Percentiles rank a stretch among this genome's conserved stretches.
These are phyloP conservation scores for Aspergillus ostianus DNA, from an alignment of 495 filamentous ascomycete genomes.

Conservation along the genomic window DNA sequence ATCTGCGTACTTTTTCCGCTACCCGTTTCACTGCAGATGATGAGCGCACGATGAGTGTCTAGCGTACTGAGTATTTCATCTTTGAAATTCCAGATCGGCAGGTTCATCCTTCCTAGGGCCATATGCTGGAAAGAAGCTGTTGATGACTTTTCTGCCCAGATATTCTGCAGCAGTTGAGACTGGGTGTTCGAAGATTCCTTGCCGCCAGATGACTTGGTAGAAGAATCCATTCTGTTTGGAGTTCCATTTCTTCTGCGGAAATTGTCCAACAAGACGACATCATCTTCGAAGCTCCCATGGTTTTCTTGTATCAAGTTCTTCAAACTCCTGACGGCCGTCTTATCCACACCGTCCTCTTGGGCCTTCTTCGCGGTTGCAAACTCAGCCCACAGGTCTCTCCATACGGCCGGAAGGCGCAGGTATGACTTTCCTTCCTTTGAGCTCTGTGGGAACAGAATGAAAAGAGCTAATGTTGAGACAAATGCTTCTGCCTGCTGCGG, in stretches of 20 bases:
- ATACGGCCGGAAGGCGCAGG: conserved; percentile 70
- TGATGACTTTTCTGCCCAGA: conserved; percentile 70
- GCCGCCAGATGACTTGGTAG: conserved; percentile 28
- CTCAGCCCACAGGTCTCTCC: conserved; percentile 85
- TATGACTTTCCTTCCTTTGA: conserved; percentile 84
- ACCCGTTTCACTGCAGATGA: conserved; percentile 93
- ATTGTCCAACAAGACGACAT: conserved; percentile 67
- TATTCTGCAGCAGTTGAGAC: conserved; percentile 49
- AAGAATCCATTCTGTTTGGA: conserved; percentile 45
- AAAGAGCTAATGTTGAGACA: conserved; percentile 77
- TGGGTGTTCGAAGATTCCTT: conserved; percentile 42
- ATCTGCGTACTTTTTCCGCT: conserved; percentile 98
- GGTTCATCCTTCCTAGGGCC: conserved; percentile 57
- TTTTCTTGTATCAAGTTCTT: conserved; percentile 49
- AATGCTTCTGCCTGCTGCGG: conserved; percentile 80
- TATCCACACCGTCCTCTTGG: conserved; percentile 66
- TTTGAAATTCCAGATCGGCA: conserved; percentile 88
- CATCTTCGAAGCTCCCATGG: conserved; percentile 55
- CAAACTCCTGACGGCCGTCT: conserved; percentile 51
- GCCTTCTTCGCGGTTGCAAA: conserved; percentile 66
- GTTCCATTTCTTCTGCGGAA: conserved; percentile 62
- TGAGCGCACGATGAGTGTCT: conserved; percentile 74
- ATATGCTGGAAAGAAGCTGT: conserved; percentile 53
- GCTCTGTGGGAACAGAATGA: conserved; percentile 71
- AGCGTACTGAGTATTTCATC: conserved; percentile 71